These are phyloP conservation scores for Colletotrichum shisoi DNA, from an alignment of 2,329 filamentous ascomycete genomes.

Conservation along the genomic window DNA sequence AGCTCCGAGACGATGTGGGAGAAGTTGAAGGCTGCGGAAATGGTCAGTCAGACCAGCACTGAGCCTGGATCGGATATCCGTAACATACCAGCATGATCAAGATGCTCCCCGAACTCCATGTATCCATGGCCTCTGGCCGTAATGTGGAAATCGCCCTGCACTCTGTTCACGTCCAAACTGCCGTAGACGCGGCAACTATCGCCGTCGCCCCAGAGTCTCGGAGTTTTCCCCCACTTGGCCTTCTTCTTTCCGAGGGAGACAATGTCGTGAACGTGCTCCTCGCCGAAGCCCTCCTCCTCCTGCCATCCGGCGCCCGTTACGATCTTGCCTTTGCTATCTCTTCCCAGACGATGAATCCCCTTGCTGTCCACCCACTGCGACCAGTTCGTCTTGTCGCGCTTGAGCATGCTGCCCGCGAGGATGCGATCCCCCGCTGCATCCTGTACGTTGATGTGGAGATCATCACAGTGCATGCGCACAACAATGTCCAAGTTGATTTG, in stretches of 20 bases:
- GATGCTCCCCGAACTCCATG: constrained; percentile 76
- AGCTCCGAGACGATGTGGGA: constrained; percentile 95
- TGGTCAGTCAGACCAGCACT: constrained; percentile 5
- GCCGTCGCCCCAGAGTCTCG: constrained; percentile 64
- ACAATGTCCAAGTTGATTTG: constrained; percentile 98
- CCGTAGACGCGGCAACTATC: constrained; percentile 92
- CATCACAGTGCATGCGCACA: constrained; percentile 83
- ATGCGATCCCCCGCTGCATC: constrained; percentile 94
- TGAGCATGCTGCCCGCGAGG: constrained; percentile 76
- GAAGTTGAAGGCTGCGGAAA: constrained; percentile 86
- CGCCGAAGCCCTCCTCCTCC: constrained; percentile 73
- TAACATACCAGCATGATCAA: constrained; percentile 79
- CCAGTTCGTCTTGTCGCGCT: constrained; percentile 82
- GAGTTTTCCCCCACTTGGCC: constrained; percentile 78
- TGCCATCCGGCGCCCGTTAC: constrained; percentile 67
- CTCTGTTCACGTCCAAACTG: constrained; percentile 90
- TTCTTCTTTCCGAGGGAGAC: constrained; percentile 72
- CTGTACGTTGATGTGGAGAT: constrained; percentile 96
- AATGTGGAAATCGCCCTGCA: constrained; percentile 98
- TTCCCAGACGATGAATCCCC: constrained; percentile 68
- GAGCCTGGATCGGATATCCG: background rate
- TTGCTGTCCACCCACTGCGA: constrained; percentile 77
- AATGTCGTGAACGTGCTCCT: constrained; percentile 92
- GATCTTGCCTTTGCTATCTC: constrained; percentile 62
- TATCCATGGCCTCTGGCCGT: constrained; percentile 97